Evolutionary conservation across 306 rosid genomes (phyloP), one percentile per base, ranked within the genome.

Genomic region (Oemleria cerasiformis): DNA sequence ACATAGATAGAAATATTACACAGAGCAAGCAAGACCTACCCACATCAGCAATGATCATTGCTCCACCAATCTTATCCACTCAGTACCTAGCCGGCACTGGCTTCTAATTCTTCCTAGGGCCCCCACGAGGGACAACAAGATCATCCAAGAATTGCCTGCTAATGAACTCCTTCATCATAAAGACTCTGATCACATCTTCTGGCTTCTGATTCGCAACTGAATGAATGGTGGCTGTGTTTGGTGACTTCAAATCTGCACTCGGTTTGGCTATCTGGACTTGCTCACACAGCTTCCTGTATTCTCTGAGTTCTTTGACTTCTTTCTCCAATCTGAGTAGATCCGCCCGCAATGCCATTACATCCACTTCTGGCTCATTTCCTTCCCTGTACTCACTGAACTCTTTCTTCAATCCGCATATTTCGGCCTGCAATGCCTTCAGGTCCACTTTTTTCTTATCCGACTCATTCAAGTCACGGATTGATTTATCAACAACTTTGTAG

Each of bases 141-240:
- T 42, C 40, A 43, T 42, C 56, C 17, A 47, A 44, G 17, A 65
- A 44, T 44, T 74, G 41, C 40, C 40, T 65, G 49, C 48, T 39
- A 3, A 65, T 19, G 23, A 65, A 34, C 7, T 65, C 67, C 49
- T 55, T 34, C 72, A 74, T 74, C 58, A 65, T 55, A 45, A 65
- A 74, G 64, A 55, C 59, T 56, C 59, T 34, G 38, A 74, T 56
- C 66, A 74, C 72, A 19, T 55, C 65, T 50, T 74, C 72, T 4
- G 78, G 48, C 36, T 55, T 74, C 44, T 14, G 17, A 14, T 20
- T 44, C 3, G 3, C 66, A 11, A 44, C 65, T 14, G 49, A 11
- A 10, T 30, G 39, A 11, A 40, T 17, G 36, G 19, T 30, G 23
- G 54, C 6, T 16, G 17, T 16, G 30, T 19, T 42, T n/a, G 50